Percentiles rank a stretch among this genome's conserved stretches.
phyloP scores from a whole-genome alignment of 2,329 filamentous ascomycete species.

The Fusarium protoensiforme region DNA sequence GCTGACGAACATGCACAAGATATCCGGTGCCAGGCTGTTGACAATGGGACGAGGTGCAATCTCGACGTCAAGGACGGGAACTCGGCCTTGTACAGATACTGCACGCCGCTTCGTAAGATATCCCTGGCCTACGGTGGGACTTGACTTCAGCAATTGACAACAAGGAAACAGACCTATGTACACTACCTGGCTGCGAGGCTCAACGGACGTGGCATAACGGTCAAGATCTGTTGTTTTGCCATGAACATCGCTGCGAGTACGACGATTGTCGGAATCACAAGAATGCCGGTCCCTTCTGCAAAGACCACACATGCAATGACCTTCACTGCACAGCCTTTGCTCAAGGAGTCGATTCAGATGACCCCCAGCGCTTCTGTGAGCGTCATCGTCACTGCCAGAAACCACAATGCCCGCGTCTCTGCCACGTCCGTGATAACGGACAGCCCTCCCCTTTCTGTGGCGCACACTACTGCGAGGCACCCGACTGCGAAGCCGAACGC shows the following conservation, averaged over 20 bases:
- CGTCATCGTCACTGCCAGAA: conserved; percentile 43
- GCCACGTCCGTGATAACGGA: conserved; percentile 42
- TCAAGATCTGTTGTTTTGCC: conserved; percentile 40
- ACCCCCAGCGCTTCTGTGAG: conserved; percentile 42
- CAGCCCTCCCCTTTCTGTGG: conserved; percentile 41
- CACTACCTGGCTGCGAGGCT: conserved; percentile 36
- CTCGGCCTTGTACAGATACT: conserved; percentile 30
- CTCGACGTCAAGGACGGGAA: conserved; percentile 36
- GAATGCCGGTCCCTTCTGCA: conserved; percentile 36
- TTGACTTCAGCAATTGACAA: neutral
- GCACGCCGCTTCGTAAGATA: conserved; percentile 39
- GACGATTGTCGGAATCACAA: conserved; percentile 34
- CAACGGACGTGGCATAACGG: conserved; percentile 29
- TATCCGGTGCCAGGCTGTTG: conserved; percentile 36
- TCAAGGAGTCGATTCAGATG: conserved; percentile 22
- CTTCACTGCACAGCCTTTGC: conserved; percentile 39
- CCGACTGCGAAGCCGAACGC: conserved; percentile 41
- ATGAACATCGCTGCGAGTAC: conserved; percentile 43
- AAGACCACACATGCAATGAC: conserved; percentile 43
- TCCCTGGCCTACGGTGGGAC: neutral
- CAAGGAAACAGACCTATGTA: conserved; percentile 42
- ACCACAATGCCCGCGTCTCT: conserved; percentile 37
- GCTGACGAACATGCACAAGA: conserved; percentile 28
- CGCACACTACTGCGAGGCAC: conserved; percentile 43
- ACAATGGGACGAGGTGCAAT: conserved; percentile 36